Percentiles rank a stretch among this genome's conserved stretches.
Evolutionary conservation across 306 rosid genomes (phyloP).

Genomic region (Betula pendula): DNA sequence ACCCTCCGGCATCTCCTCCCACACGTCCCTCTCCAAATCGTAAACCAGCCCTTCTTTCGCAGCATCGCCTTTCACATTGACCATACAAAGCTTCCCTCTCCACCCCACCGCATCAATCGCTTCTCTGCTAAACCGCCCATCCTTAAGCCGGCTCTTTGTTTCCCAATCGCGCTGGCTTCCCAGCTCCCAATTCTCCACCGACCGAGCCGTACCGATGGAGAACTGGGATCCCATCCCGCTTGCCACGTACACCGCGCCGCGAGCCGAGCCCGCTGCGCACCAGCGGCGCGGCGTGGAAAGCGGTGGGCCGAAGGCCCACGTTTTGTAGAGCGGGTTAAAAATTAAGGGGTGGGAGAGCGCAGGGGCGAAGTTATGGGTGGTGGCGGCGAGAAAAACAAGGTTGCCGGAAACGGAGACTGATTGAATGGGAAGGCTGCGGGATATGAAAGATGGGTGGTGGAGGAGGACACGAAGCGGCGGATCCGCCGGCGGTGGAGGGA

Average conservation of each 20-base stretch:
- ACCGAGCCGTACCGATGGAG: conserved; percentile 51
- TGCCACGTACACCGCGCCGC: conserved; percentile 52
- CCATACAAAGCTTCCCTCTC: conserved; percentile 78
- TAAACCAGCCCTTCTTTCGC: conserved; percentile 63
- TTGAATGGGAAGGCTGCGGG: conserved; percentile 69
- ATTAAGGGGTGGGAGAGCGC: conserved; percentile 68
- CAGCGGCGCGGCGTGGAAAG: conserved; percentile 67
- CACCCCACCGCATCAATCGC: conserved; percentile 87
- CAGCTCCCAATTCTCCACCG: conserved; percentile 55
- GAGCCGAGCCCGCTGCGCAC: conserved; percentile 58
- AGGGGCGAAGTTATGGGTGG: conserved; percentile 51
- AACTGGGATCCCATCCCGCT: conserved; percentile 78
- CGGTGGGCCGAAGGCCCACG: conserved; percentile 57
- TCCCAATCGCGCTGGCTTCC: conserved; percentile 18
- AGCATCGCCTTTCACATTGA: conserved; percentile 64
- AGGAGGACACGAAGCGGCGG: conserved; percentile 52
- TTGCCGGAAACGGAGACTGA: conserved; percentile 51
- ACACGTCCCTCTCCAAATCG: conserved; percentile 47
- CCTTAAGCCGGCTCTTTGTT: conserved; percentile 37
- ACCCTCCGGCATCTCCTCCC: conserved; percentile 81
- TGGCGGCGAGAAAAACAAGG: conserved; percentile 73
- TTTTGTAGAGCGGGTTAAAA: conserved; percentile 42
- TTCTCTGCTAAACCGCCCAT: conserved; percentile 72
- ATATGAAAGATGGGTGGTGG: conserved; percentile 84
- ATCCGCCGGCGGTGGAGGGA: conserved; percentile 48